Evolutionary conservation across 768 basidiomycete species (phyloP), one percentile per base, ranked within the genome.

Genomic region (Leucocoprinus birnbaumii): DNA sequence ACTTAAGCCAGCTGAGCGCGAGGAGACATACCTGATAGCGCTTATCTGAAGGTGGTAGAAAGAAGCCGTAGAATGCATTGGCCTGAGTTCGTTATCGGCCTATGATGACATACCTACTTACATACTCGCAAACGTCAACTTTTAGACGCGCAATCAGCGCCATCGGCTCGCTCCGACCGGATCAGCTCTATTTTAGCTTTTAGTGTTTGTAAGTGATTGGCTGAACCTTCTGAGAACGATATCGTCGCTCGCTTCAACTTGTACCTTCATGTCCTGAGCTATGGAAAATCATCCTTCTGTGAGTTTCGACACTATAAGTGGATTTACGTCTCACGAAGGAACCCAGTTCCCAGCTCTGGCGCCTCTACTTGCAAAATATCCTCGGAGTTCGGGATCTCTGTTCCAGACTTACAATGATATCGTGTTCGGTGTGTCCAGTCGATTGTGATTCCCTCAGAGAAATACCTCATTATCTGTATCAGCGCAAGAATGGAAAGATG

Each of bases 401-500:
- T 88, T 90, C 64, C 89, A 91, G 66, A 76, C 84, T 1, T 90
- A 86, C 70, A 91, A 91, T 64, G 89, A 92, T 56, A 67, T 91
- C 26, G 66, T 80, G 5, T 79, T 82, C 19, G 80, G 89, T 50
- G 69, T 52, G 16, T 42, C 27, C n/a, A 46, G 27, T 22, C 2
- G 14, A 11, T 21, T n/a, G n/a, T n/a, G n/a, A 18, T 31, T 24
- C 35, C 46, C 35, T 16, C 40, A 24, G 47, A 49, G 41, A 57
- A 43, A 41, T 22, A 37, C 27, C 57, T 48, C 21, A 57, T 31
- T 21, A 9, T n/a, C 16, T 18, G n/a, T 37, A 24, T 58, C n/a
- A 91, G 89, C 83, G 6, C 90, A 93, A 62, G 75, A 82, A 69
- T 93, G 90, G 90, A 71, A 69, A 6, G 76, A 86, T 44, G 69